Percentiles rank a stretch among this genome's conserved stretches.
Conservation (phyloP, 495 filamentous ascomycete genomes). For the Hypoxylon fuscum region DNA sequence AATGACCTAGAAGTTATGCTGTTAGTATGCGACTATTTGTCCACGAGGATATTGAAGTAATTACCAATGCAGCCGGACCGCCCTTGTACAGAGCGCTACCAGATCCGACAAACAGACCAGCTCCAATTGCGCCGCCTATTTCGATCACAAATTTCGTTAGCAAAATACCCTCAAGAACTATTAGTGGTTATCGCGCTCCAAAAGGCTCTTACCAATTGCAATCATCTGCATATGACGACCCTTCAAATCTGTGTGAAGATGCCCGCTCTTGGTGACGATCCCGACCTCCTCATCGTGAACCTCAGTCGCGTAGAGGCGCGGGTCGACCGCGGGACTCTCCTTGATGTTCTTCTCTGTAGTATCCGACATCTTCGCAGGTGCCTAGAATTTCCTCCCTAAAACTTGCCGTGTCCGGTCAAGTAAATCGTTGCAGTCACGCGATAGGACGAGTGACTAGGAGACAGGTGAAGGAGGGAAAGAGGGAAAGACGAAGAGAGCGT, state of each 20-base stretch:
- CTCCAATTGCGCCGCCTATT: conserved; percentile 63
- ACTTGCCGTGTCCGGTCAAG: background rate
- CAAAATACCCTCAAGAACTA: no score
- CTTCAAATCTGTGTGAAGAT: conserved; percentile 45
- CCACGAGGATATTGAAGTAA: conserved; percentile 9
- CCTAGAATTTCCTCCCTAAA: background rate
- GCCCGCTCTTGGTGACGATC: conserved; percentile 31
- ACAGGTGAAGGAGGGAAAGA: background rate
- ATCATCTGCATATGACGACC: conserved; percentile 79
- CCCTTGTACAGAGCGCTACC: conserved; percentile 59
- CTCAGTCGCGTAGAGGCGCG: conserved; percentile 2
- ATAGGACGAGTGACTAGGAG: background rate
- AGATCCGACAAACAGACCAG: conserved; percentile 66
- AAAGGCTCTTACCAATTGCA: conserved; percentile 65
- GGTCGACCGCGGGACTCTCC: background rate
- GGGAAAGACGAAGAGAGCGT: background rate
- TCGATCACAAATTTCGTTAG: conserved; percentile 18
- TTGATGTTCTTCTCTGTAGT: conserved; percentile 23
- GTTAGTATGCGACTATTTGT: background rate
- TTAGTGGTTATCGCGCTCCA: no score
- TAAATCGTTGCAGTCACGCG: conserved; percentile 1
- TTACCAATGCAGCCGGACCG: conserved; percentile 63
- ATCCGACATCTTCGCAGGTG: conserved; percentile 13
- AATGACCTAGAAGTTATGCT: conserved; percentile 51
- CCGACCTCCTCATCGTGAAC: conserved; percentile 45